Percentiles rank a stretch among this genome's conserved stretches.
Evolutionary conservation across 805 yeast genomes (phyloP).

Genomic region (Candida schatavii): DNA sequence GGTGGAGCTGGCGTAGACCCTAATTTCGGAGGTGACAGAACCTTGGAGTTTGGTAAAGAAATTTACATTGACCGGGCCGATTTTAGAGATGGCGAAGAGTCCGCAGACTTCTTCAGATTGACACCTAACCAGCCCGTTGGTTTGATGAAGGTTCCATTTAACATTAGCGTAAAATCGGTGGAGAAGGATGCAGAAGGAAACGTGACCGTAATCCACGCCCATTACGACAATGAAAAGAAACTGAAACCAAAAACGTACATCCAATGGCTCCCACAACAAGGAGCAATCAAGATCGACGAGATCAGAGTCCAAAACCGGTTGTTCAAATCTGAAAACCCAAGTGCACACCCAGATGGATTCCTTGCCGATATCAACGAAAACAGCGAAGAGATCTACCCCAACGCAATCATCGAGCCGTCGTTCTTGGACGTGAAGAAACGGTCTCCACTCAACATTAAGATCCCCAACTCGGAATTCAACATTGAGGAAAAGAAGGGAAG

Average conservation of each 20-base stretch:
- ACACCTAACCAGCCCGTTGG: slow-evolving; percentile 96
- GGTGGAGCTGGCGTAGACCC: slow-evolving; percentile 53
- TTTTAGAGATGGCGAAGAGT: slow-evolving; percentile 59
- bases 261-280: slow-evolving; percentile 86
- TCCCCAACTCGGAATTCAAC: slow-evolving; percentile 60
- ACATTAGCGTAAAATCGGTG: slow-evolving; percentile 65
- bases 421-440: slow-evolving; percentile 62
- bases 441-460: slow-evolving; percentile 72
- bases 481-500: slow-evolving; percentile 63
- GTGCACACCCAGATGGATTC: slow-evolving; percentile 83
- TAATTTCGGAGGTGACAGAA: slow-evolving; percentile 65
- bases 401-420: slow-evolving; percentile 74
- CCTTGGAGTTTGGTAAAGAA: slow-evolving; percentile 70
- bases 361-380: slow-evolving; percentile 78
- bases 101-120: slow-evolving; percentile 82
- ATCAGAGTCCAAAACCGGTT: slow-evolving; percentile 85
- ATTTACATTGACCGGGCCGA: slow-evolving; percentile 88
- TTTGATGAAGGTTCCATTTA: slow-evolving; percentile 84
- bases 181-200: slow-evolving; percentile 64
- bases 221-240: slow-evolving; percentile 63
- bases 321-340: slow-evolving; percentile 89
- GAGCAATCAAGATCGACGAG: slow-evolving; percentile 62
- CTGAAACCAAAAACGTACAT: slow-evolving; percentile 96
- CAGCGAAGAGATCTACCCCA: slow-evolving; percentile 64
- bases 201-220: slow-evolving; percentile 68